Base-by-base conservation (phyloP, 176 grass and related monocot genomes). In the Carex cristatella region DNA sequence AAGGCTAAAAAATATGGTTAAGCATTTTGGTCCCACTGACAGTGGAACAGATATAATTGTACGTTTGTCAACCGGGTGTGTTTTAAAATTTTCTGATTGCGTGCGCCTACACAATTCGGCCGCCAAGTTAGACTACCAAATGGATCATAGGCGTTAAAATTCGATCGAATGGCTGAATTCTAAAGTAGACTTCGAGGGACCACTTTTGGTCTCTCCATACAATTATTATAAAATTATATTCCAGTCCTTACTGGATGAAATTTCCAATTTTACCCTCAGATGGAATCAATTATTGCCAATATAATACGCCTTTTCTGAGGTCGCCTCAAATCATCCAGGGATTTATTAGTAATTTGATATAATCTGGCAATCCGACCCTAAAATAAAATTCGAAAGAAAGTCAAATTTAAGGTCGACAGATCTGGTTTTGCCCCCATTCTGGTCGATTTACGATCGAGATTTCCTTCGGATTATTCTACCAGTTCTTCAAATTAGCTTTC, bases 351-450 rank as follows among this genome's bases (percentile, higher is more conserved):
- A 88, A 85, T 23, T 87, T 78, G 32, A 2, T 30, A 38, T 66
- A 7, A 3, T 3, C 15, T 79, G 18, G 15, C 35, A 66, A 12
- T 2, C 6, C 31, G 54, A 40, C 23, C 62, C 70, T 37, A 84
- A 63, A 84, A 79, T 79, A 79, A 84, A 81, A 72, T 23, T 79
- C 12, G 65, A 81, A 86, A 42, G 7, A 42, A 89, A 67, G 61
- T 83, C 44, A 83, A 83, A 66, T 15, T 14, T 53, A 56, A 83
- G 58, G 61, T 54, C 44, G 42, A 64, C 79, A 64, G 81, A 83
- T 83, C 81, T 63, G 44, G 27, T 83, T 85, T 85, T 76, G 54
- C 83, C 83, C n/a, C 79, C 70, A 86, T 82, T 65, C 42, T 63
- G 60, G 61, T 10, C 13, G 30, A 44, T 32, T 84, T 65, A 61